Evolutionary conservation across 345 rosid genomes (phyloP).

Genomic region (Cochlearia excelsa): DNA sequence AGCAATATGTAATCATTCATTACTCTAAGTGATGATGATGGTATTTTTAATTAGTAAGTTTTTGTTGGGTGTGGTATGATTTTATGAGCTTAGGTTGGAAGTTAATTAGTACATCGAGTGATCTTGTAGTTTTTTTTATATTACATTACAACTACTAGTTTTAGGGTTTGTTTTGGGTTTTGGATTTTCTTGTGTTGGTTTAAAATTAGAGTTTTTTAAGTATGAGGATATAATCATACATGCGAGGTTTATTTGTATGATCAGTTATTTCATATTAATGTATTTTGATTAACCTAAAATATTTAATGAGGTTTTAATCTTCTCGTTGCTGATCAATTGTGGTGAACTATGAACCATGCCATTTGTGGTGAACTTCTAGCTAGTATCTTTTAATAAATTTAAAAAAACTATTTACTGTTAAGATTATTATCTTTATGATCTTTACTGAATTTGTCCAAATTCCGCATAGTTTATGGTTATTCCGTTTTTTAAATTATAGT

Average conservation of each 20-base stretch:
- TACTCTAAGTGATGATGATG: conserved; percentile 16
- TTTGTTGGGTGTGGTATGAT: conserved; percentile 30
- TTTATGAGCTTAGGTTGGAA: conserved; percentile 28
- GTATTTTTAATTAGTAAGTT: conserved; percentile 10
- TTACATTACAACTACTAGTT: conserved; percentile 16
- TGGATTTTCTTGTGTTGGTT: conserved; percentile 25
- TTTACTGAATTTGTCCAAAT: conserved; percentile 19
- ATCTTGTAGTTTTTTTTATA: conserved; percentile 11
- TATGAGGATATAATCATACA: conserved; percentile 24
- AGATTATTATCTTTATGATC: conserved; percentile 5
- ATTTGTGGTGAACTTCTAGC: conserved; percentile 15
- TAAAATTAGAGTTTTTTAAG: conserved; percentile 23
- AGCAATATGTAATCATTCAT: conserved; percentile 30
- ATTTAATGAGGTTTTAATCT: conserved; percentile 1
- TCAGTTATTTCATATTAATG: conserved; percentile 8
- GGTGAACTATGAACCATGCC: no score
- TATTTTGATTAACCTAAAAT: neutral
- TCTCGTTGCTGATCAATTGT: neutral
- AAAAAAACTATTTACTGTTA: neutral
- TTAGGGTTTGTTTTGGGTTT: neutral
- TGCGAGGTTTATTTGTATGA: conserved; percentile 16
- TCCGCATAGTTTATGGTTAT: conserved; percentile 32
- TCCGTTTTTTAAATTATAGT: conserved; percentile 27
- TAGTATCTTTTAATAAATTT: neutral
- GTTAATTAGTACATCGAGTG: conserved; percentile 14